Base-by-base conservation (phyloP, 2,329 filamentous ascomycete genomes). In the Fusarium citri region DNA sequence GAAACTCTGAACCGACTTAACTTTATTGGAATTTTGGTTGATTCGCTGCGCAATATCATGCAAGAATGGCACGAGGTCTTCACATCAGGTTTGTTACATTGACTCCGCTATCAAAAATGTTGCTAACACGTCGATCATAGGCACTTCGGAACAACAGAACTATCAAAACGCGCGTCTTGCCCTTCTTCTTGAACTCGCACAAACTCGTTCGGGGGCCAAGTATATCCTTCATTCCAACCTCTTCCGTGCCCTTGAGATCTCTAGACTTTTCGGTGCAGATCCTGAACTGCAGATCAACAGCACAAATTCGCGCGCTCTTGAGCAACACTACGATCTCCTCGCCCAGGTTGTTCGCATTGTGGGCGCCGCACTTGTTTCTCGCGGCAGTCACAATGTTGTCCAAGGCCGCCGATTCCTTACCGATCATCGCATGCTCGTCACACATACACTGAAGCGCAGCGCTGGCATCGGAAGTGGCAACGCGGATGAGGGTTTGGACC, bases 201-300 rank as follows among this genome's bases (percentile, higher is more conserved):
- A 97, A 78, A 95, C 92, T 3, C 90, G 92, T 60, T 83, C 87
- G n/a, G 97, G 96, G 28, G 94, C 96, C 48, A 91, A 91, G 61
- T 89, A 93, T 68, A 89, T 98, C n/a, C 85, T 98, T 43, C 94
- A 97, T 75, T 92, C 93, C 11, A 95, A 95, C 66, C 86, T 99
- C 8, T 95, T 99, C 83, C 88, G 91, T 46, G 87, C 93, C 0
- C 83, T 98, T 28, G 91, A 92, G 67, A 88, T 91, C 59, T 97
- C 94, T 1, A 89, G 90, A n/a, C 86, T 98, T 23, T 99, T 98
- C 78, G 85, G 90, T 11, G 92, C 92, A 15, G 96, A 99, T 78
- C 96, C 96, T 1, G 96, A 99, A 79, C 89, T 99, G 57, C 94
- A 97, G 64, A 89, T 94, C 80, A 89, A 93, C 72, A 87, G 91